phyloP scores from a whole-genome alignment of 306 rosid species.

The Myrica gale region DNA sequence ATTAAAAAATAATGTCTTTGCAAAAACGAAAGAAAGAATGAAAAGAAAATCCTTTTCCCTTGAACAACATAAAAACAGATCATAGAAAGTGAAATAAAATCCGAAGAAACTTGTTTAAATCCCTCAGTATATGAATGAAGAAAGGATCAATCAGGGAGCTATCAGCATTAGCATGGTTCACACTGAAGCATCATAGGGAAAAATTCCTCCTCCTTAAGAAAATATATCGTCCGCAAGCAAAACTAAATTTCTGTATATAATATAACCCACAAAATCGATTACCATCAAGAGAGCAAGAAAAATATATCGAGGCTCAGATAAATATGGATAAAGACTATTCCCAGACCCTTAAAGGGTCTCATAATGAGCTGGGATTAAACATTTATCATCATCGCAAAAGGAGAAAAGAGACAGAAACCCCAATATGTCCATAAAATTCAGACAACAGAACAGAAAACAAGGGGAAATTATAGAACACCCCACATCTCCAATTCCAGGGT shows the following conservation, averaged over 20 bases:
- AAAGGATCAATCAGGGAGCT: neutral
- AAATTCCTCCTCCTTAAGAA: neutral
- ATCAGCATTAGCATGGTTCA: conserved; percentile 33
- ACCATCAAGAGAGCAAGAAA: neutral
- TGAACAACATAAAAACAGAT: too few relatives aligned
- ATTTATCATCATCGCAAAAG: conserved; percentile 38
- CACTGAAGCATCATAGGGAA: conserved; percentile 26
- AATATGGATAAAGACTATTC: conserved; percentile 34
- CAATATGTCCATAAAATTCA: too few relatives aligned
- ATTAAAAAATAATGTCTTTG: too few relatives aligned
- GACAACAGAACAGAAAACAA: neutral
- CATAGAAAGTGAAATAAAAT: neutral
- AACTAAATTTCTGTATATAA: neutral
- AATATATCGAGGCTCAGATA: conserved; percentile 32
- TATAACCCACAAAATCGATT: neutral
- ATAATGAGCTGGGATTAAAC: conserved; percentile 52
- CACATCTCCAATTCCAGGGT: neutral
- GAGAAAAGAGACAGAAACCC: neutral
- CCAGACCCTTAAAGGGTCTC: conserved; percentile 46
- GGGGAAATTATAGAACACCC: neutral
- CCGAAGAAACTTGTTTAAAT: neutral
- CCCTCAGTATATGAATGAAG: conserved; percentile 6
- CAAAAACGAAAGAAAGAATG: too few relatives aligned
- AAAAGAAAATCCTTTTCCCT: too few relatives aligned
- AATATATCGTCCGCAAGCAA: neutral